Evolutionary conservation across 768 basidiomycete species (phyloP).

Genomic region (Tricholoma sp.): DNA sequence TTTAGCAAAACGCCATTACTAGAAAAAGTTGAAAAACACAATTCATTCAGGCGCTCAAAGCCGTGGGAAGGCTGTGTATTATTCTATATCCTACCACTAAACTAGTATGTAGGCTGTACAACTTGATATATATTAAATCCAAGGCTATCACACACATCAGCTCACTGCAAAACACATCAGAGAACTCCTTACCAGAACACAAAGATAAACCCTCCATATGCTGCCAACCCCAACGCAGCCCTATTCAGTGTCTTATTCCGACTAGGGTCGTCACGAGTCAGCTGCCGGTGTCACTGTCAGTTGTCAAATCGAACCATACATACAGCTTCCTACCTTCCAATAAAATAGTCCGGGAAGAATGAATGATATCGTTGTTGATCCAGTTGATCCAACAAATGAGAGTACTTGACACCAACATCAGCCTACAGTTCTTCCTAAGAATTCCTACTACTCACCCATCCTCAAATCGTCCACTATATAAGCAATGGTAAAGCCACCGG

Average conservation of each 20-base stretch:
- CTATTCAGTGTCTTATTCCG: slow-evolving; percentile 46
- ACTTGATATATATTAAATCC: slow-evolving; percentile 76
- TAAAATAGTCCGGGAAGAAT: slow-evolving; percentile 92
- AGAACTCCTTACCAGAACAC: slow-evolving; percentile 71
- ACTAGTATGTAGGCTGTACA: slow-evolving; percentile 28
- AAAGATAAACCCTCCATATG: slow-evolving; percentile 78
- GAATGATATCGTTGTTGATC: slow-evolving; percentile 95
- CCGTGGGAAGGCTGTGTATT: slow-evolving; percentile 32
- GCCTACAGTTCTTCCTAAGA: no score
- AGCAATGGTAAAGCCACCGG: slow-evolving; percentile 63
- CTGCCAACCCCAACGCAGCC: slow-evolving; percentile 57
- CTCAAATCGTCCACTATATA: slow-evolving; percentile 76
- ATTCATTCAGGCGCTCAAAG: no score
- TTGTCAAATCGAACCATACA: slow-evolving; percentile 1
- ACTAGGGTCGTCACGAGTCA: slow-evolving; percentile 63
- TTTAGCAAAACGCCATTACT: slow-evolving; percentile 19
- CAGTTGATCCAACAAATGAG: slow-evolving; percentile 94
- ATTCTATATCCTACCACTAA: slow-evolving; percentile 11
- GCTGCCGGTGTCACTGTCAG: slow-evolving; percentile 29
- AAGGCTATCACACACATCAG: slow-evolving; percentile 42
- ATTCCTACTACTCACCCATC: slow-evolving; percentile 52
- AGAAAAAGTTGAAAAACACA: no score
- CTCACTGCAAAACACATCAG: neutral
- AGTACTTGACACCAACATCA: slow-evolving; percentile 50
- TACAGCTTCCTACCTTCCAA: slow-evolving; percentile 62